Conservation (phyloP, 1,284 basidiomycete genomes). For the Lignosus rhinocerotis region DNA sequence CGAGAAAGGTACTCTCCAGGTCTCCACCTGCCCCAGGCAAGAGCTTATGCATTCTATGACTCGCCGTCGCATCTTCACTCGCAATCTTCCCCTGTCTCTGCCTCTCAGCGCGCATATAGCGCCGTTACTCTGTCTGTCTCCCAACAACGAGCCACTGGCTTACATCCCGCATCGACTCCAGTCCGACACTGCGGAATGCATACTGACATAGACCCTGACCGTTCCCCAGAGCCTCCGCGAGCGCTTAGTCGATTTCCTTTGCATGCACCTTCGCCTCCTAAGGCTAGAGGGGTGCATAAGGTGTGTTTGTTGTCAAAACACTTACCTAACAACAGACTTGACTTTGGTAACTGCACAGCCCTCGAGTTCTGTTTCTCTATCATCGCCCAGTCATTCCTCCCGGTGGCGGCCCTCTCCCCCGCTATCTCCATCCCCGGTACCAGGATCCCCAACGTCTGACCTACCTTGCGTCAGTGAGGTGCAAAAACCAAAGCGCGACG, state of each 20-base stretch:
- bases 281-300: not conserved
- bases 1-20: slow-evolving; percentile 1
- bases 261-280: not conserved
- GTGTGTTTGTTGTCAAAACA: not conserved
- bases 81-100: not conserved
- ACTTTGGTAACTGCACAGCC: not conserved
- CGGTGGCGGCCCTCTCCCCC: not conserved
- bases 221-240: not conserved
- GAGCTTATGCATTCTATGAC: not conserved
- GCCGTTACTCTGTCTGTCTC: not conserved
- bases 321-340: not conserved
- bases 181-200: not conserved
- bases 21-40: not conserved
- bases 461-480: not conserved
- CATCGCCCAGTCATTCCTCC: not conserved
- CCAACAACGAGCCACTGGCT: not conserved
- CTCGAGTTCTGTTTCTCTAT: not conserved
- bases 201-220: not conserved
- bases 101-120: slow-evolving; percentile 2
- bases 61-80: not conserved
- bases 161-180: not conserved
- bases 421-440: not conserved
- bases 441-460: not conserved
- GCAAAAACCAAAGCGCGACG: slow-evolving; percentile 11
- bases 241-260: slow-evolving; percentile 1